Evolutionary conservation across 1,284 basidiomycete genomes (phyloP).

Genomic region (Pyrrhoderma noxium): DNA sequence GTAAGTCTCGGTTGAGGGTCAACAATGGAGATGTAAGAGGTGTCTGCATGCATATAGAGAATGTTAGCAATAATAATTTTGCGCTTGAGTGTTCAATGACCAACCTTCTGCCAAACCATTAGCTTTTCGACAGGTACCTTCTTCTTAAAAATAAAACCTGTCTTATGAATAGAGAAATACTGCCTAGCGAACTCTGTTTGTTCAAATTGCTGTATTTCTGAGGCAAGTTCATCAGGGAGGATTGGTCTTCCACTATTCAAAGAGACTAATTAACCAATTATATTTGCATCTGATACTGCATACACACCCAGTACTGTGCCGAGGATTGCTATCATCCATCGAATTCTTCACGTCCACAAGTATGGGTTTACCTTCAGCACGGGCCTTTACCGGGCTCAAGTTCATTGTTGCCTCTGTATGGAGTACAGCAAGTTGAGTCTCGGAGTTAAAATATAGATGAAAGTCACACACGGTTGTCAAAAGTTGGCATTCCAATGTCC

Average conservation of each 20-base stretch:
- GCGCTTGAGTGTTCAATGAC: slow-evolving; percentile 14
- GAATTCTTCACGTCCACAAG: slow-evolving; percentile 39
- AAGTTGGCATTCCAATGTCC: slow-evolving; percentile 19
- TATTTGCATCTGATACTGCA: not conserved
- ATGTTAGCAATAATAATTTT: slow-evolving; percentile 1
- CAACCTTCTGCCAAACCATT: slow-evolving; percentile 85
- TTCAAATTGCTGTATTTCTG: slow-evolving; percentile 78
- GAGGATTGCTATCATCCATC: not conserved
- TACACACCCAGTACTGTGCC: slow-evolving; percentile 15
- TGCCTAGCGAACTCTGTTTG: slow-evolving; percentile 76
- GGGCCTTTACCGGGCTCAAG: slow-evolving; percentile 66
- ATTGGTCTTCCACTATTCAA: slow-evolving; percentile 55
- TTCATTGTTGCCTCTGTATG: slow-evolving; percentile 22
- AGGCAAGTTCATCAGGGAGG: slow-evolving; percentile 69
- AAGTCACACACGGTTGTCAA: slow-evolving; percentile 19
- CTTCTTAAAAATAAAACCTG: slow-evolving; percentile 76
- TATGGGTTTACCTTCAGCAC: slow-evolving; percentile 59
- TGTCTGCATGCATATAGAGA: slow-evolving; percentile 29
- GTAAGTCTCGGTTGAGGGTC: slow-evolving; percentile 54
- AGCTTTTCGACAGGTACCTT: slow-evolving; percentile 74
- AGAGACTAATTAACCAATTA: too few relatives aligned
- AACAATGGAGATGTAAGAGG: slow-evolving; percentile 71
- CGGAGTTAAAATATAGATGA: not conserved
- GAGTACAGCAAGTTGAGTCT: not conserved
- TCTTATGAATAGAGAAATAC: slow-evolving; percentile 85